phyloP scores from a whole-genome alignment of 768 basidiomycete genomes.

The Hydnomerulius pinastri region DNA sequence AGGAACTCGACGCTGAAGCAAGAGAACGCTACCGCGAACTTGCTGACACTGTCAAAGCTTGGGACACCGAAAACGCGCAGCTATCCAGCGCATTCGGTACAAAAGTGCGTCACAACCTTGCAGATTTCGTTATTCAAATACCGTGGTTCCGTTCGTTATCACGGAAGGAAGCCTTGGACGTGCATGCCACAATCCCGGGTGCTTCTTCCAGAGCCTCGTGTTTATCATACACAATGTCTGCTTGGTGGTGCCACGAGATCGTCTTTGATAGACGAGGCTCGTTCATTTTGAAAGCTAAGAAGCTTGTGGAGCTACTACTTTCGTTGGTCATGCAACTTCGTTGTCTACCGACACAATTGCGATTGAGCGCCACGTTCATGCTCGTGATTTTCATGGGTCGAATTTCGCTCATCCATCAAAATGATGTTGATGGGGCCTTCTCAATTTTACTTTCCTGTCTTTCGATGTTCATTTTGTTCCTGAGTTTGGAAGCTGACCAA shows the following conservation, averaged over 20 bases:
- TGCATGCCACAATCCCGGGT: slow-evolving; percentile 3
- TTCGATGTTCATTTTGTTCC: not conserved
- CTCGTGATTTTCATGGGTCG: not conserved
- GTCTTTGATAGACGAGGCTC: no score
- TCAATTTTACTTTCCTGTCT: not conserved
- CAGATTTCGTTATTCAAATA: not conserved
- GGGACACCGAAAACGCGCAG: slow-evolving; percentile 80
- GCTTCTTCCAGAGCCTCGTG: slow-evolving; percentile 18
- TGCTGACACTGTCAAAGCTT: slow-evolving; percentile 68
- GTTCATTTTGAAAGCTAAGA: no score
- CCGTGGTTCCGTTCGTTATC: not conserved
- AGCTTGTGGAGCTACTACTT: no score
- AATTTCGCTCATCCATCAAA: not conserved
- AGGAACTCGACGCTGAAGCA: slow-evolving; percentile 66
- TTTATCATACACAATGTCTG: slow-evolving; percentile 9
- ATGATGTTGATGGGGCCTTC: not conserved
- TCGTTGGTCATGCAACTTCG: no score
- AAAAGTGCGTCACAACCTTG: slow-evolving; percentile 49
- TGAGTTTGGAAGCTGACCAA: slow-evolving; percentile 9
- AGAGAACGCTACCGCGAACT: slow-evolving; percentile 76
- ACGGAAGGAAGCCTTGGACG: slow-evolving; percentile 6
- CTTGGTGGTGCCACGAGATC: no score
- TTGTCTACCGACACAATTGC: no score
- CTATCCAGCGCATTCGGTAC: slow-evolving; percentile 67
- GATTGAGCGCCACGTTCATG: not conserved